Evolutionary conservation across 345 rosid species (phyloP), one percentile per base, ranked within the genome.

Genomic region (Nasturtium officinale): DNA sequence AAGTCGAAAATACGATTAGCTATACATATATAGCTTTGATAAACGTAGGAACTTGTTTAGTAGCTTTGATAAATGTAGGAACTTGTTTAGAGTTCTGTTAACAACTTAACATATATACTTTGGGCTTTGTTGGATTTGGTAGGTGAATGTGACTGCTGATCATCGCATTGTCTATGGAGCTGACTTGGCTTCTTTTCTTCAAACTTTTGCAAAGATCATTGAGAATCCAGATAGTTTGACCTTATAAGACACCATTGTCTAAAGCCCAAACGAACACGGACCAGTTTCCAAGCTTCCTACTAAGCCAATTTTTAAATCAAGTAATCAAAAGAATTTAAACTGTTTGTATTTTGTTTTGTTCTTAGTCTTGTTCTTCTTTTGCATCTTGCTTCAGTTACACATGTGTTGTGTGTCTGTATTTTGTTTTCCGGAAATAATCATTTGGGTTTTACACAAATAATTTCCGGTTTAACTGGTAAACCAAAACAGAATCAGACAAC

Each of bases 71-170:
- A 25, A 25, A 25, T 25, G 26, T 25, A 25, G 26, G 26, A 25
- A n/a, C n/a, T n/a, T 55, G 40, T 66, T 2, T 11, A 29, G 25
- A 48, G 18, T 46, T 42, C 2, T 43, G 45, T 47, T 61, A 35
- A 51, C 25, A 12, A 23, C 25, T 23, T 23, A 23, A 23, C 25
- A 23, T 23, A 23, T 45, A 52, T 0, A 71, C 37, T 23, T 52
- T 68, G 74, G 63, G 65, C 0, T 20, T 13, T 52, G 63, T 48
- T 56, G 37, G 16, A 1, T 18, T 52, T 72, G 67, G 69, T 90
- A 95, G 97, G 96, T 91, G 82, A 95, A 95, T 76, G 97, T 91
- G 67, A 91, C 99, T 17, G 96, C 97, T 9, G 99, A 95, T 83
- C 96, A 91, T 84, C 86, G 93, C 23, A 89, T 95, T 40, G 61